Conservation (phyloP, 2,329 filamentous ascomycete genomes). For the Verticillium klebahnii region DNA sequence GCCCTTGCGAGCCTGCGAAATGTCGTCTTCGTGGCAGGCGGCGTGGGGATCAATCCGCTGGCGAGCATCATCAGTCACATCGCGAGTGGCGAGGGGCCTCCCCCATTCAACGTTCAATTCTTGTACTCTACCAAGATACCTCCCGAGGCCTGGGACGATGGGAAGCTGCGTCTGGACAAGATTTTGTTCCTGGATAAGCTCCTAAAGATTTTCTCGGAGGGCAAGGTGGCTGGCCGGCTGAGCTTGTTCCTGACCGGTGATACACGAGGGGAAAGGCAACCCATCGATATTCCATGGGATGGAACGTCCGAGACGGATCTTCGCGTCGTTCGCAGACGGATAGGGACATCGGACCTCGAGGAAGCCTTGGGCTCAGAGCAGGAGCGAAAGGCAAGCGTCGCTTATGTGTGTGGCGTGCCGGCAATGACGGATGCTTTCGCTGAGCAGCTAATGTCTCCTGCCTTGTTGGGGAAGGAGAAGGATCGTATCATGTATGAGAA, state of each 20-base stretch:
- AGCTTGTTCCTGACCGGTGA: slow-evolving; percentile 41
- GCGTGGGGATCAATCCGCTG: slow-evolving; percentile 78
- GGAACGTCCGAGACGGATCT: background rate
- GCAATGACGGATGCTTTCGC: slow-evolving; percentile 66
- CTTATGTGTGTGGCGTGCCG: slow-evolving; percentile 66
- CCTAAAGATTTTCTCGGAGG: slow-evolving; percentile 30
- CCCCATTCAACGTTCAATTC: slow-evolving; percentile 45
- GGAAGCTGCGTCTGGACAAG: slow-evolving; percentile 14
- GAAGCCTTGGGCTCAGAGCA: slow-evolving; percentile 27
- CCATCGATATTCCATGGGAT: background rate
- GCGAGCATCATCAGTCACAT: slow-evolving; percentile 68
- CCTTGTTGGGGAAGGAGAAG: slow-evolving; percentile 18
- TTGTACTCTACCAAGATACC: slow-evolving; percentile 54
- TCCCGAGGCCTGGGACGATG: slow-evolving; percentile 16
- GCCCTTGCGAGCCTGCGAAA: slow-evolving; percentile 42
- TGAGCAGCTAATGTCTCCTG: slow-evolving; percentile 30
- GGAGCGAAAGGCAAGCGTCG: slow-evolving; percentile 35
- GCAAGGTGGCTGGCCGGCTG: slow-evolving; percentile 33
- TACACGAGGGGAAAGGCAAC: background rate
- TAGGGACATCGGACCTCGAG: slow-evolving; percentile 36
- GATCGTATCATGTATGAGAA: slow-evolving; percentile 28
- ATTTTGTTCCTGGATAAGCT: slow-evolving; percentile 51
- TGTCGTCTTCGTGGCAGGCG: slow-evolving; percentile 73
- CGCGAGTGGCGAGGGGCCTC: slow-evolving; percentile 16
- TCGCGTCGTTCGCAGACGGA: slow-evolving; percentile 18